Percentiles rank a stretch among this genome's conserved stretches.
Evolutionary conservation across 176 grass and related monocot species (phyloP).

Genomic region (Bothriochloa decipiens): DNA sequence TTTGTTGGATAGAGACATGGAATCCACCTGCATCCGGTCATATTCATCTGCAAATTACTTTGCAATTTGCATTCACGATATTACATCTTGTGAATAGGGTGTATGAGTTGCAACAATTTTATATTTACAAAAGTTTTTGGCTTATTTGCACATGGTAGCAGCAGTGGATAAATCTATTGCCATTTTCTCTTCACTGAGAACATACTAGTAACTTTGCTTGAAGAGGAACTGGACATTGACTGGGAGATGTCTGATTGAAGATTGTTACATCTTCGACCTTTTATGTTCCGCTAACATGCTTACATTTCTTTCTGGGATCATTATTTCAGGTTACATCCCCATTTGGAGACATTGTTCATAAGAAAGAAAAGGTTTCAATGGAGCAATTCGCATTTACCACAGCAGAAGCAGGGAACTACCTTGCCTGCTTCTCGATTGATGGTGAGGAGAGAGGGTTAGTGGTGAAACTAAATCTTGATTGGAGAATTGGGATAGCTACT

Average conservation of each 20-base stretch:
- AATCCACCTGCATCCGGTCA: not conserved
- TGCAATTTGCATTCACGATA: not conserved
- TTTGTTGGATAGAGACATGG: not conserved
- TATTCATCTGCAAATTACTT: not conserved
- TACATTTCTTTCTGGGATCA: not conserved
- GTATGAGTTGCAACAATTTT: slow-evolving; percentile 4
- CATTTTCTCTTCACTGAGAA: not conserved
- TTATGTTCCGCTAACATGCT: no score
- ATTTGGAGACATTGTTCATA: slow-evolving; percentile 60
- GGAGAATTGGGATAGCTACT: slow-evolving; percentile 75
- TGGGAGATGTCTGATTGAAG: not conserved
- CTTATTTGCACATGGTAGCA: not conserved
- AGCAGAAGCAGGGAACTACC: slow-evolving; percentile 73
- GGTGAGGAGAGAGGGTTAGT: slow-evolving; percentile 47
- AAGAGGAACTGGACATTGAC: not conserved
- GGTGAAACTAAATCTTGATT: slow-evolving; percentile 76
- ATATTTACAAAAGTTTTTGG: not conserved
- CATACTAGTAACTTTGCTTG: not conserved
- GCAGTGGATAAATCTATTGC: not conserved
- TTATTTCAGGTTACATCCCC: slow-evolving; percentile 70
- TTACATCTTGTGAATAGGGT: not conserved
- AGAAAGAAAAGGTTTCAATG: slow-evolving; percentile 52
- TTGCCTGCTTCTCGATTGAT: slow-evolving; percentile 69
- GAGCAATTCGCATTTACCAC: slow-evolving; percentile 85
- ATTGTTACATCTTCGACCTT: not conserved